Evolutionary conservation across 106 monocot genomes (phyloP), one percentile per base, ranked within the genome.

Genomic region (Platanthera guangdongensis): DNA sequence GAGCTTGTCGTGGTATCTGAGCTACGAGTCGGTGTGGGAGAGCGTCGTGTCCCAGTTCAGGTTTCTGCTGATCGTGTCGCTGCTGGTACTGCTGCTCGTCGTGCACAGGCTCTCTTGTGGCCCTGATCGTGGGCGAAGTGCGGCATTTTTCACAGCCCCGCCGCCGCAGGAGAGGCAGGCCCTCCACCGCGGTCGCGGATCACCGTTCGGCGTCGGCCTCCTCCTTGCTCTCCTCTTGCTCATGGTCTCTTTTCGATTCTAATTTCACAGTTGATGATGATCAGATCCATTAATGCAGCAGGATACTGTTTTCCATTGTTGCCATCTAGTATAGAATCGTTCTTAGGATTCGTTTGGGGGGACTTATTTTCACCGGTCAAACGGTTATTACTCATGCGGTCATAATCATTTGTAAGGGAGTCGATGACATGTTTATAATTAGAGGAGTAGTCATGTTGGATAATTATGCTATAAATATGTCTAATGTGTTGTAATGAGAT

Each of bases 201-300:
- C 89, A 11, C 89, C 92, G 4, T 92, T 85, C 89, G 92, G 92
- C 21, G 83, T 92, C 53, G 85, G 71, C n/a, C 22, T 87, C 19
- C 52, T 89, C 5, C 85, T 92, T 21, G 75, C 87, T 14, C 52
- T 87, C 18, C 80, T 92, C 52, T 8, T 93, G 52, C 62, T 88
- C 75, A 86, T 94, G 93, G 75, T 90, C 57, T 94, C 93, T 49
- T 82, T 86, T 65, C 86, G 81, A 75, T 81, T 79, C 8, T 86
- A 79, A 18, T 90, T 93, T 63, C 85, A 85, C 25, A 25, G 25
- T 25, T 25, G 25, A 25, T 25, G 25, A 25, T 0, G 25, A 25
- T 25, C 25, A 25, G 25, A 25, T 25, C 25, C 25, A 25, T 25
- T 25, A 25, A 25, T 25, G 25, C 25, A 25, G 25, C 25, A 25